Base-by-base conservation (phyloP, 306 rosid species). In the Ziziphus jujuba region DNA sequence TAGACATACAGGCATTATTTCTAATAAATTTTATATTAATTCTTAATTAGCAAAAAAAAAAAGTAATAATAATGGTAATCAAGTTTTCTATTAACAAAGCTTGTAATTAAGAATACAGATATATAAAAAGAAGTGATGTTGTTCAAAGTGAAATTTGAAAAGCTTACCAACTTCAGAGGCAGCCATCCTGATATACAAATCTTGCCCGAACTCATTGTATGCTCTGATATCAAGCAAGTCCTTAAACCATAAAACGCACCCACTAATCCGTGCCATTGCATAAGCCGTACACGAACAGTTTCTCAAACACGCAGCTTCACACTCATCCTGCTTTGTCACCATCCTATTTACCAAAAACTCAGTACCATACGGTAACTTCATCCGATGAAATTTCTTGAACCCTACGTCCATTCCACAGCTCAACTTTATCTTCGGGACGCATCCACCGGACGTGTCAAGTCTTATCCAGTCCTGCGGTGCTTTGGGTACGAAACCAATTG, bases 191-290 rank as follows among this genome's bases (percentile, higher is more conserved):
- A 81, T 43, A 59, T 61, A 78, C 36, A 78, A 17, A 34, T 76
- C 87, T 65, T 76, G 85, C 5, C 89, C 87, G 58, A 67, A 71
- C 16, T 55, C 67, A 6, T 3, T 10, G 12, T 47, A 54, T 21
- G 57, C 50, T 63, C 58, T 77, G 15, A 72, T 12, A 13, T 80
- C 83, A 31, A 72, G 9, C 65, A 80, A 38, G 16, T 77, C 21
- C 28, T 63, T 45, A 25, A 73, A 77, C 85, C 88, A 80, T 63
- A 80, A 59, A 49, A 77, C 63, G 74, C 85, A 84, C n/a, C 88
- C 88, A 60, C 74, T 72, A 63, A 79, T 79, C 19, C 71, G 72
- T 58, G 67, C 78, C 45, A 68, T 65, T 21, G 86, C 56, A 67
- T 57, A 82, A 31, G 83, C 86, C 33, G 59, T 56, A 61, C 81